Evolutionary conservation across 1,139 yeast species (phyloP), one percentile per base, ranked within the genome.

Genomic region (Kurtzmaniella quercitrusa): DNA sequence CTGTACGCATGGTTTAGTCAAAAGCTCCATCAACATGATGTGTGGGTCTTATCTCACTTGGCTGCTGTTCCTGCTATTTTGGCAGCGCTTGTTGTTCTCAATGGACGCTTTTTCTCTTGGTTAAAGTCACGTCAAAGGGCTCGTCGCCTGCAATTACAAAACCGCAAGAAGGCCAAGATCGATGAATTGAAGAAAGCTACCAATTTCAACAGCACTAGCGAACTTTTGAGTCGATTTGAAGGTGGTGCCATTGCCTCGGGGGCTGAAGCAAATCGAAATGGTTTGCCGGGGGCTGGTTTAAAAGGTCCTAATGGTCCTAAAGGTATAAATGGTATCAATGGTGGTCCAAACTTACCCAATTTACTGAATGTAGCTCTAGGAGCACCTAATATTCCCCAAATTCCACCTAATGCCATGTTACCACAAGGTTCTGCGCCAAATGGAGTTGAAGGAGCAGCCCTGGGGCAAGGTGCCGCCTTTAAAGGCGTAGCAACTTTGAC

Each of bases 121-220:
- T 16, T 42, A 9, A 33, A 32, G 22, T 15, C 23, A 20, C 22
- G 45, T 16, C 42, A 39, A 18, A 36, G 38, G 23, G 19, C 38
- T 21, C 26, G 33, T 4, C 57, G 78, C 45, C 64, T 65, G 42
- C 48, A 53, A 7, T 63, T 84, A 47, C 70, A 72, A 49, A 66
- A 68, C 33, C 65, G 72, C 44, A 95, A 86, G 49, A 67, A 71
- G 45, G 69, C 67, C 23, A 84, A 84, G 60, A 74, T 91, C 40
- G 84, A 81, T 16, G 89, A 85, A 46, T 70, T 91, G 62, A 91
- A 91, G 62, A 78, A 80, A 46, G 73, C 78, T 52, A 87, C 96
- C 18, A 86, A 87, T 53, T 93, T 82, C 61, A 78, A 84, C 53
- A 76, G 84, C 17, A 88, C 97, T 1, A 82, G 80, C 59, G 82